phyloP scores from a whole-genome alignment of 202 grass and related monocot genomes.

The Saccharum hybrid region DNA sequence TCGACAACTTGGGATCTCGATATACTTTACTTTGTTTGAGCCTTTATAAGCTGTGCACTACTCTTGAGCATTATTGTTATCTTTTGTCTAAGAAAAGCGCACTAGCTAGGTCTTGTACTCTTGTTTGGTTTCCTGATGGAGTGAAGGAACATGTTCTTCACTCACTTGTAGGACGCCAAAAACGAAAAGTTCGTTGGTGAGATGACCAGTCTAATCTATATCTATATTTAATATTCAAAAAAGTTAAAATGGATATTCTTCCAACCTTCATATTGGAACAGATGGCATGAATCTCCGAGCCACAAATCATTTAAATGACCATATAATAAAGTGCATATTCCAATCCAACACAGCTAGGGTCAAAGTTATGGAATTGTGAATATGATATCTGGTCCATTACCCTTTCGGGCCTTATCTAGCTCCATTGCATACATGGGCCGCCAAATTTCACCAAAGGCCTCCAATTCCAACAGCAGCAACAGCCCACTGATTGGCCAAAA shows the following conservation, averaged over 20 bases:
- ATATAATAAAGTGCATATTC: too few relatives aligned
- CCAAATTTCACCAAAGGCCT: neutral
- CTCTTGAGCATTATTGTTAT: constrained; percentile 2
- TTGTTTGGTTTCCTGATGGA: neutral
- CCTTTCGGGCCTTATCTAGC: neutral
- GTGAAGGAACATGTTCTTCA: constrained; percentile 23
- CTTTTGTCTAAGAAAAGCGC: neutral
- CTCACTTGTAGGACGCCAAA: neutral
- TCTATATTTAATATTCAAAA: too few relatives aligned
- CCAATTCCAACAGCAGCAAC: neutral
- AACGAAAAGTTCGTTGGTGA: neutral
- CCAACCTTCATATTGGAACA: too few relatives aligned
- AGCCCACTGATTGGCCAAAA: neutral
- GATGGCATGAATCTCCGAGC: too few relatives aligned
- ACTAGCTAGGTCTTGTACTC: neutral
- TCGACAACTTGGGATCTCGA: neutral
- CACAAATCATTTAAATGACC: too few relatives aligned
- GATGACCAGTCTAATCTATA: neutral
- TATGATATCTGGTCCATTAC: neutral
- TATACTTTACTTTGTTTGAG: neutral
- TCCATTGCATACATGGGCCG: neutral
- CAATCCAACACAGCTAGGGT: too few relatives aligned
- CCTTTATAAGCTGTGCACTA: neutral
- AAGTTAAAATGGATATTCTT: too few relatives aligned
- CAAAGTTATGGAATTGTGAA: neutral